Evolutionary conservation across 768 basidiomycete genomes (phyloP), one percentile per base, ranked within the genome.

Genomic region (Suillus luteus): DNA sequence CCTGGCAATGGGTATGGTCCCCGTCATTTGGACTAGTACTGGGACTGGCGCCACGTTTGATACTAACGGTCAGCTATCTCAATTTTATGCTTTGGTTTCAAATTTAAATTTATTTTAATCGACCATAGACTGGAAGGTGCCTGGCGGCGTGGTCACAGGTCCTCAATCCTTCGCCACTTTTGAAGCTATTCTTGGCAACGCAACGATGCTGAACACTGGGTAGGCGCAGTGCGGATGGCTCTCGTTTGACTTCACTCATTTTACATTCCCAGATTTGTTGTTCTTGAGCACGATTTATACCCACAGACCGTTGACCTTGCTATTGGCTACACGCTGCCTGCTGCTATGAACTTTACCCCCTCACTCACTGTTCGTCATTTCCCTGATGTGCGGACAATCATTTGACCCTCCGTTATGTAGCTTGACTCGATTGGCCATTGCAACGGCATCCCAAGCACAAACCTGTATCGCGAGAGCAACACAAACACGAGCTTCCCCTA

Each of bases 221-320:
- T 86, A 67, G 65, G 81, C 71, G 24, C 17, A 38, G 11, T 8
- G 33, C 11, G 27, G 9, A 27, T 12, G 27, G 43, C 19, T 8
- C 15, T 35, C 22, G 17, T 27, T 27, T 27, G 24, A 49, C 37
- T 55, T 19, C 60, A 57, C 65, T 64, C 62, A 24, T 46, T 12
- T 48, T 14, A 59, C 43, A 48, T 33, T 62, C 31, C 35, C 69
- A 82, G 94, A 70, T 97, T 98, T 81, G 86, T 96, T 70, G 92
- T 96, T 40, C 80, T 99, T 62, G 83, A 95, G 74, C 93, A 95
- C 69, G 96, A 97, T 75, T 80, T 96, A 43, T 96, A 81, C 67
- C 77, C 88, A 66, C 86, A 93, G 70, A 91, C 93, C 14, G 94
- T 96, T 59, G 93, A 96, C 70, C 86, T 98, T 67, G 95, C 95